These are phyloP conservation scores for Mortierella sp. DNA, from an alignment of 371 early-diverging fungal species.

Conservation along the genomic window DNA sequence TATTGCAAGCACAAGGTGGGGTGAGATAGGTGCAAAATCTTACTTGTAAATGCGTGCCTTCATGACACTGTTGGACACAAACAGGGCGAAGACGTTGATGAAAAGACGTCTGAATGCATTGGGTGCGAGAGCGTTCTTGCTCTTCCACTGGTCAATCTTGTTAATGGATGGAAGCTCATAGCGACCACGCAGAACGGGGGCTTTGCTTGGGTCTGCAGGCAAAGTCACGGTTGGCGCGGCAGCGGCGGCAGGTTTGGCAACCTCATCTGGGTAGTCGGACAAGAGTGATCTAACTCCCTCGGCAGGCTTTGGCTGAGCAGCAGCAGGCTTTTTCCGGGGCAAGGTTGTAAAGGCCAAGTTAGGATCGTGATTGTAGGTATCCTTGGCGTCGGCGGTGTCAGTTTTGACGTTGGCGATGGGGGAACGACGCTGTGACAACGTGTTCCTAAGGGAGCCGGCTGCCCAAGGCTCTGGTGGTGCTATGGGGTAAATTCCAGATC, in stretches of 20 bases:
- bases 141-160: slow-evolving; percentile 51
- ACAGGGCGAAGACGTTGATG: slow-evolving; percentile 29
- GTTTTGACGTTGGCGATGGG: neutral
- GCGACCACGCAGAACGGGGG: slow-evolving; percentile 39
- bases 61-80: slow-evolving; percentile 23
- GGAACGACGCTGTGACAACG: slow-evolving; percentile 32
- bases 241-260: slow-evolving; percentile 10
- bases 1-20: neutral
- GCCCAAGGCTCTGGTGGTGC: slow-evolving; percentile 50
- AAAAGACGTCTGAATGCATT: slow-evolving; percentile 43
- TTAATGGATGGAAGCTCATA: slow-evolving; percentile 53
- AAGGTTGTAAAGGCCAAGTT: slow-evolving; percentile 40
- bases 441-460: neutral
- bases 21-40: neutral
- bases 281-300: slow-evolving; percentile 27
- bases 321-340: slow-evolving; percentile 22
- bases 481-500: slow-evolving; percentile 35
- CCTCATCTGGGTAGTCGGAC: slow-evolving; percentile 30
- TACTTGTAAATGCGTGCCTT: slow-evolving; percentile 37
- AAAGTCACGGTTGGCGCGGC: slow-evolving; percentile 23
- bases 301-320: slow-evolving; percentile 10
- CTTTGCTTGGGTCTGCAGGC: slow-evolving; percentile 37
- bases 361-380: slow-evolving; percentile 25
- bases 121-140: slow-evolving; percentile 37
- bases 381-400: neutral